These are phyloP conservation scores for Onygenales sp. DNA, from an alignment of 2,329 filamentous ascomycete species.

Conservation along the genomic window DNA sequence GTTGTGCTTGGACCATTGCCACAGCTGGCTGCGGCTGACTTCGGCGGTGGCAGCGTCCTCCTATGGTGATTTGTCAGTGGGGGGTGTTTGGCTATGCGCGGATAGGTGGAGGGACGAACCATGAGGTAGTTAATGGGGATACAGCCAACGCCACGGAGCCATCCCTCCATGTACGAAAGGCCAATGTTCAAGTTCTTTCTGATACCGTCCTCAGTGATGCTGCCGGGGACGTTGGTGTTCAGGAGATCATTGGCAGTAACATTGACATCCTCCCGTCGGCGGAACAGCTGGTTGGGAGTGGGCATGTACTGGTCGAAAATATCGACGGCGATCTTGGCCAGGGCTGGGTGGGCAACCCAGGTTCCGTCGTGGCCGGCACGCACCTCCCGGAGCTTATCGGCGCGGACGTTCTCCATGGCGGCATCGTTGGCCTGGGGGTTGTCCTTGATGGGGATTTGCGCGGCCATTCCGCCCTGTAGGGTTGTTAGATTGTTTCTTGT, in stretches of 20 bases:
- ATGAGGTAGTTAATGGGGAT: slow-evolving; percentile 97
- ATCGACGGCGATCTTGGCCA: slow-evolving; percentile 78
- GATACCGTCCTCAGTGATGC: slow-evolving; percentile 88
- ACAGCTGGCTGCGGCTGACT: slow-evolving; percentile 86
- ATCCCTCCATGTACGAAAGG: slow-evolving; percentile 96
- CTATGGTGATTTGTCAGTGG: slow-evolving; percentile 11
- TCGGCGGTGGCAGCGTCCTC: slow-evolving; percentile 97
- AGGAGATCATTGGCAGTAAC: slow-evolving; percentile 83
- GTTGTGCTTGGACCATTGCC: slow-evolving; percentile 81
- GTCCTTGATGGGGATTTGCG: slow-evolving; percentile 97
- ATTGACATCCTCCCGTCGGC: slow-evolving; percentile 79
- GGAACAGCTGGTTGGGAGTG: slow-evolving; percentile 90
- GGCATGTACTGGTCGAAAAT: slow-evolving; percentile 99
- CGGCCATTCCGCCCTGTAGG: slow-evolving; percentile 73
- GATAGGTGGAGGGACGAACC: slow-evolving; percentile 34
- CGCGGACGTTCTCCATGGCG: slow-evolving; percentile 86
- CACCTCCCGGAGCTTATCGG: slow-evolving; percentile 93
- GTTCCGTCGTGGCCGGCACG: slow-evolving; percentile 92
- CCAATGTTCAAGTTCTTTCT: slow-evolving; percentile 97
- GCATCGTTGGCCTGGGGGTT: slow-evolving; percentile 82
- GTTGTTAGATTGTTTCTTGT: neutral
- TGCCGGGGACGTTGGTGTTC: slow-evolving; percentile 95
- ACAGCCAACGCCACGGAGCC: slow-evolving; percentile 88
- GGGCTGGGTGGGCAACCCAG: slow-evolving; percentile 93
- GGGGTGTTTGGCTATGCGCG: neutral